These are phyloP conservation scores for Arachis hypogaea DNA, from an alignment of 306 rosid species.

Conservation along the genomic window DNA sequence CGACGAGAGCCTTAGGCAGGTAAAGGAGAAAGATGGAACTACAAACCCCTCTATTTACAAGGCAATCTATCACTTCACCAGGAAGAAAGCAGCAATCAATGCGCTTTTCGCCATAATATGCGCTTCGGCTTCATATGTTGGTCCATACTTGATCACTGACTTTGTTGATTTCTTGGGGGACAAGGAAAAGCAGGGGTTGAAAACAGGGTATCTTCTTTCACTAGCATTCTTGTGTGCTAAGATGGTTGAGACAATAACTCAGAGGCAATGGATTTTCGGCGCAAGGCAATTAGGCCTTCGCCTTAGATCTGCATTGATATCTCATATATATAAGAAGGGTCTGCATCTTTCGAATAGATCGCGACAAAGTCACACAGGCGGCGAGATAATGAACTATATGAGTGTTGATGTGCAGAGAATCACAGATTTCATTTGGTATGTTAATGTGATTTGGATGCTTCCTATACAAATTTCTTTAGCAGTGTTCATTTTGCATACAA, in stretches of 20 bases:
- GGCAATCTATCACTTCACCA: conserved; percentile 63
- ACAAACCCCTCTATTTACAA: conserved; percentile 69
- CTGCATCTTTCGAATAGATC: conserved; percentile 65
- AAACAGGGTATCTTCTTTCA: conserved; percentile 73
- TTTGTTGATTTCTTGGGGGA: conserved; percentile 67
- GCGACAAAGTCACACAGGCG: conserved; percentile 78
- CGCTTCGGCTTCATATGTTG: conserved; percentile 89
- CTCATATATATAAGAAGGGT: conserved; percentile 82
- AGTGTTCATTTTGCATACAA: conserved; percentile 70
- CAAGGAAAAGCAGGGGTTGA: conserved; percentile 55
- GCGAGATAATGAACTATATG: conserved; percentile 94
- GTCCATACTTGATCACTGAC: conserved; percentile 89
- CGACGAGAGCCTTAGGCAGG: conserved; percentile 56
- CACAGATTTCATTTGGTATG: conserved; percentile 82
- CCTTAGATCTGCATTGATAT: conserved; percentile 80
- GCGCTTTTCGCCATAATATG: conserved; percentile 66
- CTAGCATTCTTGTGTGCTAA: conserved; percentile 75
- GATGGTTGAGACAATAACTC: conserved; percentile 76
- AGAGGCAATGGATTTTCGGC: conserved; percentile 95
- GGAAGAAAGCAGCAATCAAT: conserved; percentile 82
- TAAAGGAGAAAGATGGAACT: conserved; percentile 62
- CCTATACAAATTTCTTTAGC: conserved; percentile 90
- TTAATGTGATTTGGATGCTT: conserved; percentile 87
- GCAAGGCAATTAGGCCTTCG: conserved; percentile 93
- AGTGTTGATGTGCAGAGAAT: conserved; percentile 95